Evolutionary conservation across 2,329 filamentous ascomycete species (phyloP).

Genomic region (Orbilia blumenaviensis): DNA sequence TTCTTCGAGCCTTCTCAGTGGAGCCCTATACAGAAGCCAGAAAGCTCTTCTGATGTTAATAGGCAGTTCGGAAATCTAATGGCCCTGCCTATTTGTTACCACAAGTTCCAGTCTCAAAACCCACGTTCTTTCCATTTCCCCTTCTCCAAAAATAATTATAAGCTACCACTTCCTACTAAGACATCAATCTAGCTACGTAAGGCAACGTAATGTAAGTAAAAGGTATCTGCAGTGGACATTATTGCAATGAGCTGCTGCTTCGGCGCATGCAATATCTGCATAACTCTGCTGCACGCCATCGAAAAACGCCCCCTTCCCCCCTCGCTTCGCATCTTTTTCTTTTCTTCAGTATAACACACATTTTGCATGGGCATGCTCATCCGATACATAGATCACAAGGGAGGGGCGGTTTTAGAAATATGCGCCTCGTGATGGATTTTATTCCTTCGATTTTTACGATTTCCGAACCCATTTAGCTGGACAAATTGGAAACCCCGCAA

Average conservation of each 20-base stretch:
- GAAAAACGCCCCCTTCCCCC: background rate
- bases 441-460: constrained; percentile 23
- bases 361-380: constrained; percentile 31
- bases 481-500: constrained; percentile 32
- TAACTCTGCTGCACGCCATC: background rate
- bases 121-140: background rate
- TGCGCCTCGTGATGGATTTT: constrained; percentile 50
- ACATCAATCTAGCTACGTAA: too few species aligned
- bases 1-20: constrained; percentile 30
- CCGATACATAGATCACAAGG: constrained; percentile 54
- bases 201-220: too few species aligned
- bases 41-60: background rate
- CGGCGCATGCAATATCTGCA: constrained; percentile 15
- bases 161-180: too few species aligned
- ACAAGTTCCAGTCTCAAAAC: background rate
- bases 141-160: constrained; percentile 10
- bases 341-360: constrained; percentile 2
- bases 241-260: too few species aligned
- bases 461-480: background rate
- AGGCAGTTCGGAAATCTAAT: background rate
- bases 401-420: constrained; percentile 6
- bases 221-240: too few species aligned
- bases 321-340: background rate
- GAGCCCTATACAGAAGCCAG: constrained; percentile 4
- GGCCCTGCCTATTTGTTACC: background rate